Evolutionary conservation across 179 eudicot species (phyloP).

Genomic region (Beta lomatogona): DNA sequence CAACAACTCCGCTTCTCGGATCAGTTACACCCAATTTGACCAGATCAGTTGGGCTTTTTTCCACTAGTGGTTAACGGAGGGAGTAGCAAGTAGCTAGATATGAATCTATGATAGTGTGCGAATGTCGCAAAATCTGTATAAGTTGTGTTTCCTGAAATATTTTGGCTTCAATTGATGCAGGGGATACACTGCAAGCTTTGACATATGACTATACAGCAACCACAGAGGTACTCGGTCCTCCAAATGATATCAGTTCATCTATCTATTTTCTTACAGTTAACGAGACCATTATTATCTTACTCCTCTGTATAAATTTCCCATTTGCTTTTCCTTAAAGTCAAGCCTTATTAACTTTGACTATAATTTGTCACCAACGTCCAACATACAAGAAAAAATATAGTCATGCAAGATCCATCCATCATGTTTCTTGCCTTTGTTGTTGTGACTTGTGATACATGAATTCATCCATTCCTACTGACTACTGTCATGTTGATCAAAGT

Average conservation of each 20-base stretch:
- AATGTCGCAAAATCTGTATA: background rate
- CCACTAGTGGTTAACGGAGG: too few species aligned
- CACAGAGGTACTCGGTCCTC: constrained; percentile 35
- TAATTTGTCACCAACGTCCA: background rate
- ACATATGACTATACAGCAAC: constrained; percentile 53
- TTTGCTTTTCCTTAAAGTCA: too few species aligned
- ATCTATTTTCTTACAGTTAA: too few species aligned
- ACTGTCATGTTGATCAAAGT: constrained; percentile 33
- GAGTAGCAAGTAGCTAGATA: background rate
- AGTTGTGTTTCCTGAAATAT: background rate
- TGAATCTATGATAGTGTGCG: background rate
- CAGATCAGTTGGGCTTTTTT: too few species aligned
- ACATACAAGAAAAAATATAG: too few species aligned
- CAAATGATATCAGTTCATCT: too few species aligned
- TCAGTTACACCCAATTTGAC: too few species aligned
- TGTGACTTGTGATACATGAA: background rate
- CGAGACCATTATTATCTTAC: too few species aligned
- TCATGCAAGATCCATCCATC: background rate
- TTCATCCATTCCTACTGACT: background rate
- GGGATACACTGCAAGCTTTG: constrained; percentile 28
- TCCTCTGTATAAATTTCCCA: too few species aligned
- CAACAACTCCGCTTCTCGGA: too few species aligned
- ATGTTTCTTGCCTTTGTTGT: background rate
- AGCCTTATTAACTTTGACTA: background rate
- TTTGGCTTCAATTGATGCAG: constrained; percentile 30